Evolutionary conservation across 768 basidiomycete species (phyloP).

Genomic region (Suillus clintonianus): DNA sequence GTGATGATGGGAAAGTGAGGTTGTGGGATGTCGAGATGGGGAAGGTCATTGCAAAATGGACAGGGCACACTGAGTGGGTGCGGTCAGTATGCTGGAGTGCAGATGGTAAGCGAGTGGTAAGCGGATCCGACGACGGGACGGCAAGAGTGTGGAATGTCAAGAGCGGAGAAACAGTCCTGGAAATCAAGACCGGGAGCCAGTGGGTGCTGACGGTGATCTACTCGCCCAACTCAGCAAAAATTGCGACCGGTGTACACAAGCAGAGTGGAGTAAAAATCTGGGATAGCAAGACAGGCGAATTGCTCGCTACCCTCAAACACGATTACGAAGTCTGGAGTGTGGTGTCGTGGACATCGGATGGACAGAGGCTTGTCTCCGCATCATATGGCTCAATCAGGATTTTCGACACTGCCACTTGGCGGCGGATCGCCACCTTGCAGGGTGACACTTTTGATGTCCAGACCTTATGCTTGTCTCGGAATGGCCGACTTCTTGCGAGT

Average conservation of each 20-base stretch:
- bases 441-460: background rate
- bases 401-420: background rate
- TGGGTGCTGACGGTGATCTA: background rate
- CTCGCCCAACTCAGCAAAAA: background rate
- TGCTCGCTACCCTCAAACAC: background rate
- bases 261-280: background rate
- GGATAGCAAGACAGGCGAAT: background rate
- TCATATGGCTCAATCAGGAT: background rate
- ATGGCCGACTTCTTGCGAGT: background rate
- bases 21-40: background rate
- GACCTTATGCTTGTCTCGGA: background rate
- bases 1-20: background rate
- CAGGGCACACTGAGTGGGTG: background rate
- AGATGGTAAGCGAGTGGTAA: constrained; percentile 13
- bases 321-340: background rate
- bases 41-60: background rate
- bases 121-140: constrained; percentile 13
- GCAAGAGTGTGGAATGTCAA: constrained; percentile 2
- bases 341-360: background rate
- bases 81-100: background rate
- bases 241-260: background rate
- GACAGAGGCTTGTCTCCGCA: background rate
- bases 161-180: constrained; percentile 24
- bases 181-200: background rate
- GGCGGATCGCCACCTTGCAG: background rate